Evolutionary conservation across 371 early-diverging fungal genomes (phyloP), one percentile per base, ranked within the genome.

Genomic region (Sporodiniella umbellata): DNA sequence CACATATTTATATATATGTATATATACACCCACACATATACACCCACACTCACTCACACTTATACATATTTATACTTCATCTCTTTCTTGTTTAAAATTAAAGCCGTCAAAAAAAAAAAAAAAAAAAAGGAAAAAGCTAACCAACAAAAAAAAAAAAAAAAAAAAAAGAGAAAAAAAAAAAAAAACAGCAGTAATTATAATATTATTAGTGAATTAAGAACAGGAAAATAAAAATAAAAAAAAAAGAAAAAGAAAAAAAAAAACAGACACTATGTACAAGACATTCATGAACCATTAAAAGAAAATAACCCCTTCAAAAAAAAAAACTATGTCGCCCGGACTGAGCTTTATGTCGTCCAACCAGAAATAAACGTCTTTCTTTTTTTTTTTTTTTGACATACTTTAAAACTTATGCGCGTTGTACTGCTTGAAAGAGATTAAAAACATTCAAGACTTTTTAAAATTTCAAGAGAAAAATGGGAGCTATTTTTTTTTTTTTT

Each of bases 61-160:
- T n/a, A n/a, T n/a, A n/a, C n/a, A n/a, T n/a, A n/a, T n/a, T n/a
- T n/a, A n/a, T n/a, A n/a, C 42, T 51, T 44, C 52, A 12, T 10
- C 60, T 37, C 25, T 33, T 33, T 40, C 55, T 19, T 44, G 56
- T 44, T 56, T 61, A 30, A 42, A 56, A 45, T 49, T 61, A 39
- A 61, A 52, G 39, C 56, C 53, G 45, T 61, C 35, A 59, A 8
- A 12, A 35, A 35, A 35, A 1, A 0, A 8, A 35, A 35, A 35
- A 35, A 35, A 14, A 35, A 14, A 15, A 5, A 35, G 14, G 15
- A 35, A 35, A 35, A 35, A n/a, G 15, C 5, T n/a, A n/a, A 35
- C 11, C 11, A 35, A 35, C 7, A 35, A 14, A 35, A 8, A 35
- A 35, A 35, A 35, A 33, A 33, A 35, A 35, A 35, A 35, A 35